Conservation (phyloP, 2,329 filamentous ascomycete genomes). For the Eutypella sp. region DNA sequence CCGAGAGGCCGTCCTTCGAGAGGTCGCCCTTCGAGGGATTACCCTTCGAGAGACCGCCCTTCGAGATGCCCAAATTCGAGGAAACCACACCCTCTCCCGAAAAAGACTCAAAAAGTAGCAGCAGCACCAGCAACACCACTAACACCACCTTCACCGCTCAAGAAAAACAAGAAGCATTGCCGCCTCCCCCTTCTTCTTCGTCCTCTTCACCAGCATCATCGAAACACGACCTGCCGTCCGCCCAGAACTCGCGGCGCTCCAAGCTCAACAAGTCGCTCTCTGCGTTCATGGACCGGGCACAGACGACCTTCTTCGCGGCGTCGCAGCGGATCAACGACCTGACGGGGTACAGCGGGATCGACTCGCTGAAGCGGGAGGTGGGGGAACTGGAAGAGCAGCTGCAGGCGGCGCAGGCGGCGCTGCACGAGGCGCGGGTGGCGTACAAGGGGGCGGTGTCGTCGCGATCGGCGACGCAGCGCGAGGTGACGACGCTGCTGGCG, state of each 20-base stretch:
- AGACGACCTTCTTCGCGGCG: slow-evolving; percentile 77
- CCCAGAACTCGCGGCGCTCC: slow-evolving; percentile 38
- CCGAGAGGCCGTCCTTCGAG: no score
- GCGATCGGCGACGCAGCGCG: slow-evolving; percentile 84
- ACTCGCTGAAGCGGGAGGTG: slow-evolving; percentile 77
- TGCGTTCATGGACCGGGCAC: slow-evolving; percentile 80
- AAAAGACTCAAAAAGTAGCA: slow-evolving; percentile 2
- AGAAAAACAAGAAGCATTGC: slow-evolving; percentile 5
- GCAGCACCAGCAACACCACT: background rate
- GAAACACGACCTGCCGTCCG: slow-evolving; percentile 38
- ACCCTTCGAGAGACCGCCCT: no score
- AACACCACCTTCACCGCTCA: slow-evolving; percentile 1
- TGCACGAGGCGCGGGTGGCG: slow-evolving; percentile 65
- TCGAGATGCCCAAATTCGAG: background rate
- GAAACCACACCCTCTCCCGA: slow-evolving; percentile 1
- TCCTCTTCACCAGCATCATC: slow-evolving; percentile 5
- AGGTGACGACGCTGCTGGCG: slow-evolving; percentile 90
- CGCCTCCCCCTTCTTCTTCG: slow-evolving; percentile 3
- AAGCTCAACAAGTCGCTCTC: slow-evolving; percentile 49
- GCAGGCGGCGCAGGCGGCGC: slow-evolving; percentile 53
- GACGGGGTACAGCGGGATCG: slow-evolving; percentile 90
- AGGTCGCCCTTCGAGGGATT: no score
- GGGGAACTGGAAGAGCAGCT: slow-evolving; percentile 58
- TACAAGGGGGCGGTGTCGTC: slow-evolving; percentile 82
- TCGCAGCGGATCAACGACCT: slow-evolving; percentile 88